Base-by-base conservation (phyloP, 2,329 filamentous ascomycete genomes). In the Claviceps digitariae region DNA sequence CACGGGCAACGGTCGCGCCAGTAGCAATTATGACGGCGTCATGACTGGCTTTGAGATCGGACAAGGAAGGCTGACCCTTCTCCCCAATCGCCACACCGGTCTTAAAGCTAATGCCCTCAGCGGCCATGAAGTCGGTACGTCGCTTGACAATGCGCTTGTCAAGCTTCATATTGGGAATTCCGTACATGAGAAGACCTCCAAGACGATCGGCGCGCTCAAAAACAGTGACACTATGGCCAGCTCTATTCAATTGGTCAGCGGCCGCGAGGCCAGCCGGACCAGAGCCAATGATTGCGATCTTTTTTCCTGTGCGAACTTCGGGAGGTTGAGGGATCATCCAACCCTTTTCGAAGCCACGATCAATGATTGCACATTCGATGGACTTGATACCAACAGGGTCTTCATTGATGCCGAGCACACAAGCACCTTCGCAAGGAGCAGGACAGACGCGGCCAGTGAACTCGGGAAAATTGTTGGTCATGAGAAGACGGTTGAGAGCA, bases 131-230 rank as follows among this genome's bases (percentile, higher is more conserved):
- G 70, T 96, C 88, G 49, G 93, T 90, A 68, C 91, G 87, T 51
- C 91, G 87, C 77, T 96, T 91, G 56, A 97, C 91, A 58, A 96
- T 84, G 66, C 89, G 89, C 79, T 97, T 97, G 75, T 97, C 91
- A 44, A 97, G 86, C 77, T 97, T 97, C 91, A 97, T 97, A 77
- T 97, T 97, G 60, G 91, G 91, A 61, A 97, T 97, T 61, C 91
- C 91, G 66, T 97, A 96, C 91, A 96, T 96, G 64, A 97, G 81
- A 53, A 97, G 77, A 69, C 91, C 91, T 72, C 91, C 91, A 54
- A 86, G 75, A 59, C 91, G 88, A 66, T 97, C 91, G 56, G 90
- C 82, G 59, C 91, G 88, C 77, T 97, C 91, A 65, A 93, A 96
- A 20, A 97, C 82, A 13, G 89, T 95, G 52, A 96, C 89, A 4